Evolutionary conservation across 1,139 yeast genomes (phyloP), one percentile per base, ranked within the genome.

Genomic region (Trichomonascaceae sp.): DNA sequence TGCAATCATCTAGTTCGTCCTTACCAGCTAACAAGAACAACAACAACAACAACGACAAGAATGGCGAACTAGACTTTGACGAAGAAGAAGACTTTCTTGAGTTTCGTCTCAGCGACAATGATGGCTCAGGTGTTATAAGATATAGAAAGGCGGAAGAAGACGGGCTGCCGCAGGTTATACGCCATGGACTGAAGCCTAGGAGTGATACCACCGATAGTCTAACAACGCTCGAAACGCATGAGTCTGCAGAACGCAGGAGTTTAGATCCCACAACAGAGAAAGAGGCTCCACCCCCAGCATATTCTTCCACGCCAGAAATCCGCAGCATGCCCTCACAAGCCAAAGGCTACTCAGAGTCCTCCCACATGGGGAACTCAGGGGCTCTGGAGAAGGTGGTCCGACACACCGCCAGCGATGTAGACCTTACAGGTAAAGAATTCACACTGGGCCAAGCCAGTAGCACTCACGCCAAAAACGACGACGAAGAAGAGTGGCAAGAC

Each of bases 401-500:
- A 13, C 36, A 35, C 20, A 23, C 29, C 26, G 18, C 37, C 27
- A 18, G 26, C 18, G 16, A 23, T 20, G 26, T 3, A 9, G 31
- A 13, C 29, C 15, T 13, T 16, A 17, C 13, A 4, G 11, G 16
- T 13, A 18, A 6, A 13, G n/a, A 26, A 26, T 9, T 6, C 6
- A 6, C 13, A 11, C 13, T 6, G 14, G 15, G 15, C 6, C 6
- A n/a, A 13, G 26, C 13, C 23, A 16, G 5, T 4, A 17, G 17
- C 26, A n/a, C n/a, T 20, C 16, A 4, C 13, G 26, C 20, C 6
- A 28, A 27, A 11, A 13, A 17, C 17, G 36, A 36, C 16, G 45
- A 41, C 3, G 47, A 43, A 16, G 42, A 32, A 3, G 60, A 50
- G 5, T 73, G 81, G 81, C 68, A 69, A 42, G 67, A 69, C 11